These are phyloP conservation scores for Claviceps pazoutovae DNA, from an alignment of 2,329 filamentous ascomycete species.

Conservation along the genomic window DNA sequence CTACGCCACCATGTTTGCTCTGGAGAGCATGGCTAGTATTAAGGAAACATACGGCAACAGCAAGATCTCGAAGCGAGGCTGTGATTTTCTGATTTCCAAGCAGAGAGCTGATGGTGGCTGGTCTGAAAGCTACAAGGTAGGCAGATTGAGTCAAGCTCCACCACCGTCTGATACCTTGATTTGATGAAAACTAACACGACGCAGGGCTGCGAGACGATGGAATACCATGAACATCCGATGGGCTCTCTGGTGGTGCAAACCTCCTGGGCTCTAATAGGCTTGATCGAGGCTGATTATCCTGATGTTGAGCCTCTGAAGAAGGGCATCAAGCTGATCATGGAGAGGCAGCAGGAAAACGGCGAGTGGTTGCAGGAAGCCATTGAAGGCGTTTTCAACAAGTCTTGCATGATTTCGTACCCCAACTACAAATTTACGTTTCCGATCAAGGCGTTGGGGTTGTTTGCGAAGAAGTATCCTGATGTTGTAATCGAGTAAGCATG, in stretches of 20 bases:
- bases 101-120: conserved; percentile 86
- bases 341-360: conserved; percentile 71
- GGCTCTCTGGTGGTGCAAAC: conserved; percentile 89
- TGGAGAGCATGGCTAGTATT: conserved; percentile 69
- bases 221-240: conserved; percentile 59
- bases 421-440: conserved; percentile 98
- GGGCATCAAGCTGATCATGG: conserved; percentile 71
- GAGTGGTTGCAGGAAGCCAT: conserved; percentile 95
- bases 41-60: conserved; percentile 73
- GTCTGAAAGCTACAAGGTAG: conserved; percentile 79
- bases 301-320: conserved; percentile 56
- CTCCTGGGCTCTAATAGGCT: conserved; percentile 71
- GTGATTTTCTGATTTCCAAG: conserved; percentile 71
- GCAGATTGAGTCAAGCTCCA: neutral
- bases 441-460: conserved; percentile 88
- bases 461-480: conserved; percentile 57
- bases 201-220: conserved; percentile 61
- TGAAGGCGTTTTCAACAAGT: conserved; percentile 97
- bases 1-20: conserved; percentile 90
- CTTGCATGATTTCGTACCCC: conserved; percentile 96
- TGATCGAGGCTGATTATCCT: conserved; percentile 74
- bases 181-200: conserved; percentile 7
- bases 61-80: conserved; percentile 55
- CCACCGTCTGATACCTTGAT: too few species aligned
- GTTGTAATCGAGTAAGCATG: conserved; percentile 29